Evolutionary conservation across 768 basidiomycete genomes (phyloP).

Genomic region (Piloderma croceum): DNA sequence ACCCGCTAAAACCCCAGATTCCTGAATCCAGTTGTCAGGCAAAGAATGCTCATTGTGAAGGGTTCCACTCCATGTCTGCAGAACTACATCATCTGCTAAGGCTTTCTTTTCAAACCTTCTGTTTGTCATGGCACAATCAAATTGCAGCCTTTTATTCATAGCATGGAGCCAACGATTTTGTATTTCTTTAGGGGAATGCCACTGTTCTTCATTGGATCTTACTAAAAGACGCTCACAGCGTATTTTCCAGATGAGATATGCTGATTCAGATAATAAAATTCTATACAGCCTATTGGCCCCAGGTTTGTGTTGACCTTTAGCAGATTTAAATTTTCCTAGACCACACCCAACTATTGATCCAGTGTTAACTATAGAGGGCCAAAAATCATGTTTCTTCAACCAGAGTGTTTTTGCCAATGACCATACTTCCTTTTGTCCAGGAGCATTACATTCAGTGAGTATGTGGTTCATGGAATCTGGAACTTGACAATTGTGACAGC

Average conservation of each 20-base stretch:
- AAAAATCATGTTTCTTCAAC: not conserved
- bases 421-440: constrained; percentile 6
- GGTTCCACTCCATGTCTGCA: constrained; percentile 10
- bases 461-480: constrained; percentile 18
- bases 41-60: constrained; percentile 7
- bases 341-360: constrained; percentile 5
- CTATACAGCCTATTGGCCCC: constrained; percentile 1
- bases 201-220: not conserved
- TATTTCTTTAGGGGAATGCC: not conserved
- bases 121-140: constrained; percentile 7
- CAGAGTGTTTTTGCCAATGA: constrained; percentile 2
- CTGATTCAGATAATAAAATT: constrained; percentile 5
- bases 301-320: not conserved
- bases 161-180: constrained; percentile 9
- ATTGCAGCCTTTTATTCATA: constrained; percentile 7
- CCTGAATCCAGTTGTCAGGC: constrained; percentile 9
- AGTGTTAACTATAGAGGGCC: not conserved
- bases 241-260: constrained; percentile 6
- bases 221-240: constrained; percentile 2
- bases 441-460: constrained; percentile 8
- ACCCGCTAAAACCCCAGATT: constrained; percentile 15
- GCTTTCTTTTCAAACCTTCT: constrained; percentile 5
- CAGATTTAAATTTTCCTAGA: not conserved
- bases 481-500: constrained; percentile 8
- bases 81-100: constrained; percentile 4